Base-by-base conservation (phyloP, 495 filamentous ascomycete genomes). In the Viridothelium virens region DNA sequence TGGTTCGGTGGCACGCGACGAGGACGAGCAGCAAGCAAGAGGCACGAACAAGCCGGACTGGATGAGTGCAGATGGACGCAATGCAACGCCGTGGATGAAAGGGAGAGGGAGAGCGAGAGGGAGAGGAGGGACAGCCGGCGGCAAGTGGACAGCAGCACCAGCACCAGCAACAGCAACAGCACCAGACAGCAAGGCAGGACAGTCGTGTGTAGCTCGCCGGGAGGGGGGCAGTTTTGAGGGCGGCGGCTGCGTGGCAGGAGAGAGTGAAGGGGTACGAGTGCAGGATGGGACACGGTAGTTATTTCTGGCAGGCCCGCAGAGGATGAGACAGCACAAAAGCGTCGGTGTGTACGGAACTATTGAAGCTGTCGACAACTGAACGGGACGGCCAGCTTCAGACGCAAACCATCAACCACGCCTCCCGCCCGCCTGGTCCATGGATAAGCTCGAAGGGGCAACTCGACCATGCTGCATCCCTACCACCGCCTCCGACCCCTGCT, bases 271-370 rank as follows among this genome's bases (percentile, higher is more conserved):
- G 53, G 18, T 11, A 31, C 5, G 5, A 31, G 18, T 34, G 53
- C 7, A 18, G 53, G 53, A 36, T 14, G 41, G 53, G 53, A 59
- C 7, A 59, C 18, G 53, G 53, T 18, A 59, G 53, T 59, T 59
- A 59, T 59, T 59, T 59, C 53, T 59, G 53, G 53, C 11, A 11
- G 11, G 25, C 18, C 0, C n/a, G 48, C 18, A 14, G 11, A 16
- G 53, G 53, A 59, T 59, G 53, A 59, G 53, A 59, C 53, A 59
- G 53, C 31, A 59, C 18, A 7, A 59, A 36, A 59, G 53, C 10
- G 48, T 18, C 48, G 16, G 48, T 14, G 48, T 11, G 48, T 53
- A 18, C 6, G 41, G 14, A 14, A 25, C 25, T 25, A 25, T 25
- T 25, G 25, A 25, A 25, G 25, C 25, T 25, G 25, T 25, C 25